Evolutionary conservation across 1,284 basidiomycete genomes (phyloP), one percentile per base, ranked within the genome.

Genomic region (Cryptococcus hybrid): DNA sequence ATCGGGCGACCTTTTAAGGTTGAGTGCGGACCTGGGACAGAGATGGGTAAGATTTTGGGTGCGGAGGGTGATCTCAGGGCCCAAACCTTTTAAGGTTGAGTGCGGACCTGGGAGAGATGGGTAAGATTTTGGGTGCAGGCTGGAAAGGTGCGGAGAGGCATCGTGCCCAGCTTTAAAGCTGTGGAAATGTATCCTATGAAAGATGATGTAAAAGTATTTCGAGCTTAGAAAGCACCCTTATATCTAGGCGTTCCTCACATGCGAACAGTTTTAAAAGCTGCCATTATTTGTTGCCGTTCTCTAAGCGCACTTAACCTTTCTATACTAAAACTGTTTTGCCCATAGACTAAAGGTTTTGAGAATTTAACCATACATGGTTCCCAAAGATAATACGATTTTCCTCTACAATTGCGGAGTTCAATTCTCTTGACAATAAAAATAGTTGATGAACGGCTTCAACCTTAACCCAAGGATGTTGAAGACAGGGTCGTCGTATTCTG

Each of bases 401-500:
- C 13, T 36, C 18, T 18, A 18, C 18, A 18, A 18, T 18, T 18
- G 47, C n/a, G n/a, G 45, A 43, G 45, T 5, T 42, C 40, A 42
- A 42, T 42, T 42, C 11, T 42, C 40, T 15, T 42, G 40, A 89
- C 80, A 78, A 74, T 92, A 92, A 71, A 92, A 92, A 76, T 90
- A 82, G 5, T 82, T 79, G 82, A 91, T 85, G 42, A 93, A 84
- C 0, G 78, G 83, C 65, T 88, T 84, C 1, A 86, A 79, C 66
- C 91, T 86, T 0, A 88, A 86, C 5, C 87, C 82, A 0, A 89
- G 88, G 46, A 94, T 75, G 66, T 92, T 92, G 75, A 92, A 89
- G n/a, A 94, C 67, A 0, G 92, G 65, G 92, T 89, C 0, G 89
- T 91, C 1, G 90, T 89, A 67, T 94, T 95, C 89, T 92, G 13